Conservation (phyloP, 2,329 filamentous ascomycete species). For the Gremmenia infestans region DNA sequence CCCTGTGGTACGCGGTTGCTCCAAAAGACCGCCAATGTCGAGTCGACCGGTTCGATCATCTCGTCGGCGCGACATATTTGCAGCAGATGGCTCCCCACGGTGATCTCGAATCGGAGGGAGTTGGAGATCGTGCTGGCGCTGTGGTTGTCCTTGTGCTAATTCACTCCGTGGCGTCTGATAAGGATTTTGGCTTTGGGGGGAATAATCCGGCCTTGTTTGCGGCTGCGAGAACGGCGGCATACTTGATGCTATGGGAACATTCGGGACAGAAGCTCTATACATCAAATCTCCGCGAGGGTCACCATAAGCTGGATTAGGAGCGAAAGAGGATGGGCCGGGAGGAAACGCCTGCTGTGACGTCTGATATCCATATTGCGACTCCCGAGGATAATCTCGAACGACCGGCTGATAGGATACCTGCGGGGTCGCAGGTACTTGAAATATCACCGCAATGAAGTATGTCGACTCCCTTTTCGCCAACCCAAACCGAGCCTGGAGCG, state of each 20-base stretch:
- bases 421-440: conserved; percentile 22
- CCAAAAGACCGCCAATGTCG: conserved; percentile 58
- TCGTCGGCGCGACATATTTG: conserved; percentile 33
- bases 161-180: conserved; percentile 53
- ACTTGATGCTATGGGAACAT: conserved; percentile 33
- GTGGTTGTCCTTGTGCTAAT: conserved; percentile 32
- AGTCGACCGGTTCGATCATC: conserved; percentile 51
- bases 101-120: conserved; percentile 38
- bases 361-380: conserved; percentile 29
- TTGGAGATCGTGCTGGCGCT: conserved; percentile 35
- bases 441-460: conserved; percentile 52
- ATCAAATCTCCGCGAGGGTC: conserved; percentile 25
- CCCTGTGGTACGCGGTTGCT: conserved; percentile 37
- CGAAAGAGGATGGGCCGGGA: conserved; percentile 21
- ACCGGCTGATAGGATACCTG: conserved; percentile 24
- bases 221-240: conserved; percentile 44
- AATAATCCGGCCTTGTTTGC: conserved; percentile 41
- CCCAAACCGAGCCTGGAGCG: conserved; percentile 48
- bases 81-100: conserved; percentile 24
- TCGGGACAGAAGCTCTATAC: conserved; percentile 22
- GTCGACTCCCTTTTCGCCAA: conserved; percentile 57
- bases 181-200: conserved; percentile 31
- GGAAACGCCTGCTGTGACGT: conserved; percentile 23
- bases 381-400: conserved; percentile 26
- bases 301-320: conserved; percentile 15